Base-by-base conservation (phyloP, 75 land plant species). In the Larix kaempferi region DNA sequence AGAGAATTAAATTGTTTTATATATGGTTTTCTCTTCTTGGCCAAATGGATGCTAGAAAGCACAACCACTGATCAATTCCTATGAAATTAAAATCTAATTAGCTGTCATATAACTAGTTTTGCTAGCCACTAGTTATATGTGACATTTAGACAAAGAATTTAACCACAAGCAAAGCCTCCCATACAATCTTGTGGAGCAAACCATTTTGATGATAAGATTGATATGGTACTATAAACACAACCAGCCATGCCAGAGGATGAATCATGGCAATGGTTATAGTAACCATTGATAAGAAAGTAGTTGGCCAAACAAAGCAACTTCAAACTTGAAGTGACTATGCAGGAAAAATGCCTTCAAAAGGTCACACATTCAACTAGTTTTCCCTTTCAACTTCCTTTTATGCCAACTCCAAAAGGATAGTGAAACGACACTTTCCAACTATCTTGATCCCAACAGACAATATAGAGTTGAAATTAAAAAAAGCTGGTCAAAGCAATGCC, bases 201-300 rank as follows among this genome's bases (percentile, higher is more conserved):
- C 37, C 41, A 66, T 19, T 66, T 19, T 33, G 19, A n/a, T 35
- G 41, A 16, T 37, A 66, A 15, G 35, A 5, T 35, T 37, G 5
- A 66, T 66, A 66, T 29, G 71, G 41, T 66, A 35, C 54, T 60
- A 60, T 72, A 44, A n/a, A 23, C 56, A 44, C 56, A 72, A 52
- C 56, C 25, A 72, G 23, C 74, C 74, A 52, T 52, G 25, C 49
- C 12, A 22, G 49, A 44, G 19, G 56, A 71, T 44, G 55, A 72
- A 52, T 0, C 14, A 39, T 29, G 55, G 41, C 25, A 44, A 21
- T 15, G 56, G 22, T 44, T 72, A 49, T 72, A 72, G 26, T 16
- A 44, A 23, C 13, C 56, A 72, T 11, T 39, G 56, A 72, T 49
- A 52, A 11, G 73, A 35, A 71, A 21, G 52, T 71, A 71, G n/a